Evolutionary conservation across 345 rosid species (phyloP).

Genomic region (Raphanus sativus): DNA sequence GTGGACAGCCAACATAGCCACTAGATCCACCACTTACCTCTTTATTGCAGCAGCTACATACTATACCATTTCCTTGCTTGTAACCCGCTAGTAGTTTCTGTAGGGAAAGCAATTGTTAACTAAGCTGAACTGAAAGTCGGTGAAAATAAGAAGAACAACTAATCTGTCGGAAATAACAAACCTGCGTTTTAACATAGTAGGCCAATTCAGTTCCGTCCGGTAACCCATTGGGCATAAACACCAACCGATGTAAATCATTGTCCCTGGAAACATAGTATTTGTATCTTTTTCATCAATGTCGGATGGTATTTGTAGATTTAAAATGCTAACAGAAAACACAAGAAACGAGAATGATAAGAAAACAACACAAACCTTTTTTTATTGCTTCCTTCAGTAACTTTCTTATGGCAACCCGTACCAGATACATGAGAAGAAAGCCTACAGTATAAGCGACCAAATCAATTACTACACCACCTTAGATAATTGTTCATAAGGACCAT

Average conservation of each 20-base stretch:
- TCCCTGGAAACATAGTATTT: constrained; percentile 54
- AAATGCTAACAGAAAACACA: constrained; percentile 15
- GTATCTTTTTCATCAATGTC: neutral
- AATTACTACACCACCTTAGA: neutral
- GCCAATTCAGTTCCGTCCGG: constrained; percentile 90
- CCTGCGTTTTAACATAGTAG: constrained; percentile 88
- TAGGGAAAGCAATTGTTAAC: neutral
- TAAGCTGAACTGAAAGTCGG: constrained; percentile 4
- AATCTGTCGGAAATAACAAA: constrained; percentile 30
- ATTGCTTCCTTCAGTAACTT: constrained; percentile 60
- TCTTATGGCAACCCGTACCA: constrained; percentile 52
- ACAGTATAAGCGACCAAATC: constrained; percentile 27
- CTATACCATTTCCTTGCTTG: constrained; percentile 85
- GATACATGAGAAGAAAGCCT: constrained; percentile 51
- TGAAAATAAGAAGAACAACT: neutral
- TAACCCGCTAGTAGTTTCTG: constrained; percentile 76
- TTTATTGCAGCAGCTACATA: constrained; percentile 76
- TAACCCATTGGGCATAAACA: constrained; percentile 95
- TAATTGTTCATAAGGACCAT: neutral
- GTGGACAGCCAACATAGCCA: neutral
- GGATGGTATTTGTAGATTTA: constrained; percentile 4
- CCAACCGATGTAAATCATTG: constrained; percentile 86
- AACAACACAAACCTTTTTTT: constrained; percentile 61
- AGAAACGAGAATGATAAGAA: neutral
- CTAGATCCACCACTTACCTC: constrained; percentile 54